Conservation (phyloP, 345 rosid species). For the Microcos paniculata region DNA sequence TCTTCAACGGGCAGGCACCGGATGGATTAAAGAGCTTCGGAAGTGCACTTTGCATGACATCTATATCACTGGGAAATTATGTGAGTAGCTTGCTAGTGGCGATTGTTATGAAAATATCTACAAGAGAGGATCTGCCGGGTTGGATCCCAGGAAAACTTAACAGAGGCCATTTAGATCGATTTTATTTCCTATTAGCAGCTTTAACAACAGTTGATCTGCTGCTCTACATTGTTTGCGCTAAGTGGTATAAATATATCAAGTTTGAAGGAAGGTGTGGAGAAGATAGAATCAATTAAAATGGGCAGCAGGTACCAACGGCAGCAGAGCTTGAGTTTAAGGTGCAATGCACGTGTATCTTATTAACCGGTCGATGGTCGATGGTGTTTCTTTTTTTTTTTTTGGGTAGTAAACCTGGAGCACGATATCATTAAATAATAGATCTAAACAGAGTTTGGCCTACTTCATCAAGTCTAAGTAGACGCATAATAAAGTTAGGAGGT, state of each 20-base stretch:
- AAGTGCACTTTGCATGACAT: constrained; percentile 94
- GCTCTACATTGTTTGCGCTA: constrained; percentile 60
- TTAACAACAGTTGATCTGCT: constrained; percentile 66
- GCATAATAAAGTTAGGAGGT: too few species aligned
- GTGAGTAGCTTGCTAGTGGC: constrained; percentile 85
- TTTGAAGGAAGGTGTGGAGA: constrained; percentile 41
- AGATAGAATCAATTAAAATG: neutral
- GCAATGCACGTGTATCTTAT: neutral
- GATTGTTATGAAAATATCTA: constrained; percentile 75
- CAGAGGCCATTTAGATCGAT: constrained; percentile 84
- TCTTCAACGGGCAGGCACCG: constrained; percentile 92
- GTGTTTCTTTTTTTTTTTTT: too few species aligned
- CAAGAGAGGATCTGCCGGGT: constrained; percentile 68
- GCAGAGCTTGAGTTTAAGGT: neutral
- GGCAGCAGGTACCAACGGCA: neutral
- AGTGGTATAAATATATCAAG: constrained; percentile 72
- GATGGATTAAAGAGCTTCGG: constrained; percentile 95
- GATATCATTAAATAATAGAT: too few species aligned
- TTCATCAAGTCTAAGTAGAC: too few species aligned
- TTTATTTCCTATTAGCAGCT: constrained; percentile 85
- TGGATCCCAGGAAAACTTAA: constrained; percentile 95
- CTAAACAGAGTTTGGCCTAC: too few species aligned
- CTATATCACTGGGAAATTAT: constrained; percentile 91
- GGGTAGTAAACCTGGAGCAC: too few species aligned
- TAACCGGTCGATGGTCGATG: neutral